Evolutionary conservation across 169 alveolate genomes (phyloP).

Genomic region (Plasmodium falciparum): DNA sequence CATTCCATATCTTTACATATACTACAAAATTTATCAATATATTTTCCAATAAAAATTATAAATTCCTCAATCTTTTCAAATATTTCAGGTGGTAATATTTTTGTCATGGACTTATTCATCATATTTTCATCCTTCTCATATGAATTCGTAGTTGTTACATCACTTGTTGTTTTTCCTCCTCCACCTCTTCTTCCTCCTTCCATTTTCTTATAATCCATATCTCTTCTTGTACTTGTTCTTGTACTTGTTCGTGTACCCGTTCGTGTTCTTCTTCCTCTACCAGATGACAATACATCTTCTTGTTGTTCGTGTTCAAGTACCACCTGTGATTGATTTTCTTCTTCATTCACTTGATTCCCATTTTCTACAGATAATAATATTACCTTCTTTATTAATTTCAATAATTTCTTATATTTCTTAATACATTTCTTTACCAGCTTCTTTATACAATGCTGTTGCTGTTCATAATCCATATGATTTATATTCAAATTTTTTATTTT

Average conservation of each 20-base stretch:
- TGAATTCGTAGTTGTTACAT: neutral
- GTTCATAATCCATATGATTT: slow-evolving; percentile 28
- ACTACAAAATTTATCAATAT: slow-evolving; percentile 15
- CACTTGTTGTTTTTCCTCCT: neutral
- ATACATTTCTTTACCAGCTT: slow-evolving; percentile 42
- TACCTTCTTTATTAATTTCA: slow-evolving; percentile 44
- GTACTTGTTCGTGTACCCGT: neutral
- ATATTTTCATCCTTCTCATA: neutral
- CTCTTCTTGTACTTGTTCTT: slow-evolving; percentile 3
- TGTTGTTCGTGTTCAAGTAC: too few relatives aligned
- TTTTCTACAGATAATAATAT: neutral
- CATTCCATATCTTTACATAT: slow-evolving; percentile 39
- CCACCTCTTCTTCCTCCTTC: neutral
- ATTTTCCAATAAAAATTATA: slow-evolving; percentile 31
- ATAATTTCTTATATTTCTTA: slow-evolving; percentile 60
- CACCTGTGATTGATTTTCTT: neutral
- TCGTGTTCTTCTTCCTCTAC: slow-evolving; percentile 1
- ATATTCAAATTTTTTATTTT: slow-evolving; percentile 36
- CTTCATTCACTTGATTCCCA: neutral
- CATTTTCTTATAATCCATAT: neutral
- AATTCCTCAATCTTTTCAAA: slow-evolving; percentile 25
- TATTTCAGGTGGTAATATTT: neutral
- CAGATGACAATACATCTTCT: too few relatives aligned
- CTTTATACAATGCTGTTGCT: slow-evolving; percentile 45
- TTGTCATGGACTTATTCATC: neutral